Percentiles rank a stretch among this genome's conserved stretches.
These are phyloP conservation scores for Kodamaea suecica DNA, from an alignment of 1,139 yeast genomes.

Conservation along the genomic window DNA sequence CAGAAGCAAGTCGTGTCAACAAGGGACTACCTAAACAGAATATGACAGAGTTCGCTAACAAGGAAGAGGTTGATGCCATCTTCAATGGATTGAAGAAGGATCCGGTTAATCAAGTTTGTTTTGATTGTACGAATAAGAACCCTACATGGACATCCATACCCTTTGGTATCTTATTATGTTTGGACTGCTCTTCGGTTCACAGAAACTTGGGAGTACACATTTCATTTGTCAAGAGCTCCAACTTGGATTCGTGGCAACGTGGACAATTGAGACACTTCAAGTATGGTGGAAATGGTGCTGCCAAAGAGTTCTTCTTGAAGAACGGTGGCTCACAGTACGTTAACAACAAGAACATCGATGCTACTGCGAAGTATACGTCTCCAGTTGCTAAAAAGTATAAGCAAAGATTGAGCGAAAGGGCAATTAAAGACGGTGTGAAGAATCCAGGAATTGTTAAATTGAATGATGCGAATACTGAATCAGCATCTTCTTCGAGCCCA, in stretches of 20 bases:
- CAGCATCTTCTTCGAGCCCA: slow-evolving; percentile 27
- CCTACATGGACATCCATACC: slow-evolving; percentile 55
- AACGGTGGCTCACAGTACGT: slow-evolving; percentile 80
- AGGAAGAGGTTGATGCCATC: slow-evolving; percentile 59
- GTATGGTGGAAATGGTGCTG: slow-evolving; percentile 86
- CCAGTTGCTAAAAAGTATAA: slow-evolving; percentile 75
- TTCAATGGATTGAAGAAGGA: slow-evolving; percentile 59
- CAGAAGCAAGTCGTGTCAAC: slow-evolving; percentile 1
- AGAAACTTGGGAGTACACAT: slow-evolving; percentile 51
- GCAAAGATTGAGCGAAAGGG: slow-evolving; percentile 69
- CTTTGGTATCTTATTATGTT: slow-evolving; percentile 46
- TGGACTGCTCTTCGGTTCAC: slow-evolving; percentile 50
- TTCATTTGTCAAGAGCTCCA: slow-evolving; percentile 76
- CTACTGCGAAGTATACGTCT: slow-evolving; percentile 76
- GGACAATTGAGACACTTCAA: slow-evolving; percentile 87
- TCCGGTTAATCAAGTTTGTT: slow-evolving; percentile 80
- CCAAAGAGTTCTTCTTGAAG: slow-evolving; percentile 76
- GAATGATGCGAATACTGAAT: slow-evolving; percentile 52
- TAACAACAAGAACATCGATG: slow-evolving; percentile 48
- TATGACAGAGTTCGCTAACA: slow-evolving; percentile 46
- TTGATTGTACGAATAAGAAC: slow-evolving; percentile 52
- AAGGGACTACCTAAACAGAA: too few relatives aligned
- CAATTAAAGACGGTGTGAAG: slow-evolving; percentile 60
- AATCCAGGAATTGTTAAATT: slow-evolving; percentile 67
- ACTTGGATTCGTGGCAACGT: slow-evolving; percentile 87